Conservation (phyloP, 2,329 filamentous ascomycete genomes). For the Clarireedia monteithiana region DNA sequence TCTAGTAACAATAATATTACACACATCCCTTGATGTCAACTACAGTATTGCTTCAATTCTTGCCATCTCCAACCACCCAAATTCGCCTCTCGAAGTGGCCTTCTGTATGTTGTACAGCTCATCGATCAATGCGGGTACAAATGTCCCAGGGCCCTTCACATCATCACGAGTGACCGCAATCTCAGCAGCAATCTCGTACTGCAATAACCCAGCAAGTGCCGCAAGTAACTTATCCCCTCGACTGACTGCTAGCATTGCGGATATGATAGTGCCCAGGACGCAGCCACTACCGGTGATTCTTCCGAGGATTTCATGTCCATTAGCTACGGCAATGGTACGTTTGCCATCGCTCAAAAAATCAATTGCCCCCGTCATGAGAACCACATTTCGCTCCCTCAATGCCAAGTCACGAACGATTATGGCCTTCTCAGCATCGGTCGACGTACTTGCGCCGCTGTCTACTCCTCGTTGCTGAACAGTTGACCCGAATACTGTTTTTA, state of each 20-base stretch:
- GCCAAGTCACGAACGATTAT: conserved; percentile 60
- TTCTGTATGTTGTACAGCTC: conserved; percentile 47
- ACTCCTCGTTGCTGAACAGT: conserved; percentile 69
- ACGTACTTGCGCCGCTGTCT: conserved; percentile 58
- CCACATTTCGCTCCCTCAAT: conserved; percentile 56
- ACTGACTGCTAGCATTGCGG: conserved; percentile 62
- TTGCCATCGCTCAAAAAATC: conserved; percentile 73
- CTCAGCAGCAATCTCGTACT: conserved; percentile 63
- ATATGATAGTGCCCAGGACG: conserved; percentile 73
- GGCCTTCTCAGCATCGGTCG: conserved; percentile 47
- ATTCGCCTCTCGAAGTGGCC: conserved; percentile 39
- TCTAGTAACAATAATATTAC: background rate
- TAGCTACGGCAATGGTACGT: conserved; percentile 59
- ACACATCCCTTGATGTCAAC: background rate
- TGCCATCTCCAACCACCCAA: conserved; percentile 44
- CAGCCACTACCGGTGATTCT: conserved; percentile 77
- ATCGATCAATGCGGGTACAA: conserved; percentile 80
- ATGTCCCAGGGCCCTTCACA: conserved; percentile 75
- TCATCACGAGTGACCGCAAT: conserved; percentile 58
- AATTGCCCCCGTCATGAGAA: conserved; percentile 73
- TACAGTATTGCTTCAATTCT: conserved; percentile 36
- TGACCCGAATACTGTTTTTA: conserved; percentile 60
- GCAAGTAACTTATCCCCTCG: conserved; percentile 61
- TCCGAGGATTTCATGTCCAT: conserved; percentile 67
- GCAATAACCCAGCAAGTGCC: conserved; percentile 62